Evolutionary conservation across 139 green algal genomes (phyloP).

Genomic region (Micractinium conductrix): DNA sequence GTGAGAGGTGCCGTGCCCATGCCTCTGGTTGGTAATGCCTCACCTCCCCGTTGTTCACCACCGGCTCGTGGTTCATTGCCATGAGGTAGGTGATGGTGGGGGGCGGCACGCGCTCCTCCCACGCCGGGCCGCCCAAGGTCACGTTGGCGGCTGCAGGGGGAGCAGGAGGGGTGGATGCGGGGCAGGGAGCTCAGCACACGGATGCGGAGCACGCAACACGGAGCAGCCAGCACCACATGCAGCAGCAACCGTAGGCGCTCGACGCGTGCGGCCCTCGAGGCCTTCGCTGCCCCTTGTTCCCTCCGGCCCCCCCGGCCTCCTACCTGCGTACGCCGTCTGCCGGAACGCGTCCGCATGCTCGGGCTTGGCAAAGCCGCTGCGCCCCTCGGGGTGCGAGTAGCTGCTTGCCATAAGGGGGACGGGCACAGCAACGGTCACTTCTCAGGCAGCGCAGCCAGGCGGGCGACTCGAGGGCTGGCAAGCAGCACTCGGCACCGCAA

Average conservation of each 20-base stretch:
- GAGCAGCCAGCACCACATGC: too few relatives aligned
- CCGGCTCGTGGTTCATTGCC: slow-evolving; percentile 43
- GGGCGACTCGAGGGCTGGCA: not conserved
- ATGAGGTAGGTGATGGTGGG: slow-evolving; percentile 65
- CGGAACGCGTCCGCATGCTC: slow-evolving; percentile 45
- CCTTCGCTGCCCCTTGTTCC: too few relatives aligned
- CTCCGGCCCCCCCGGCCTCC: too few relatives aligned
- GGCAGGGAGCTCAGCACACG: too few relatives aligned
- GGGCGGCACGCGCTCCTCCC: slow-evolving; percentile 30
- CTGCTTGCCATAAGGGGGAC: too few relatives aligned
- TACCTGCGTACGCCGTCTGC: slow-evolving; percentile 39
- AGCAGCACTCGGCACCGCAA: not conserved
- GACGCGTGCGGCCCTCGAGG: too few relatives aligned
- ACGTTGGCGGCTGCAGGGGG: slow-evolving; percentile 12
- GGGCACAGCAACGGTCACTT: too few relatives aligned
- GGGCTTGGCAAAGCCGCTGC: slow-evolving; percentile 41
- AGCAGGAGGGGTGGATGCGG: too few relatives aligned
- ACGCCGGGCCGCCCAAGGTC: slow-evolving; percentile 4
- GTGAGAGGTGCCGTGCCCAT: too few relatives aligned
- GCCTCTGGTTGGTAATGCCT: too few relatives aligned
- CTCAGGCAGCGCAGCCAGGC: not conserved
- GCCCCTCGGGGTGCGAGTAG: slow-evolving; percentile 34
- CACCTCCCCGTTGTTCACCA: slow-evolving; percentile 48
- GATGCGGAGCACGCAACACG: too few relatives aligned
- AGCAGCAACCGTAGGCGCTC: too few relatives aligned